These are phyloP conservation scores for Aspergillus quadrilineatus DNA, from an alignment of 2,329 filamentous ascomycete genomes.

Conservation along the genomic window DNA sequence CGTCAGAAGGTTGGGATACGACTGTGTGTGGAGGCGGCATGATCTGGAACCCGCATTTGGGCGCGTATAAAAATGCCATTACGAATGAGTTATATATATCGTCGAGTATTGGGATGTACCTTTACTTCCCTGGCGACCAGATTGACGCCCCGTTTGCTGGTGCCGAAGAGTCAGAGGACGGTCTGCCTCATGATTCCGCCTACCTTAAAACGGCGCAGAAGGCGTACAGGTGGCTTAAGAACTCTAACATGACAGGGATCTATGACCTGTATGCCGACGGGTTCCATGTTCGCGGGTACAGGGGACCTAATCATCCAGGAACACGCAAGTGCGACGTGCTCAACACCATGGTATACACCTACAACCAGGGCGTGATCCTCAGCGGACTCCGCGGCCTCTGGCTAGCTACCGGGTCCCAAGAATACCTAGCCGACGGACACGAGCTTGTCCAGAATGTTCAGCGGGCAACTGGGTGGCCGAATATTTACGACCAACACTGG, in stretches of 20 bases:
- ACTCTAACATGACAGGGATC: conserved; percentile 75
- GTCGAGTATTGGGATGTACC: conserved; percentile 83
- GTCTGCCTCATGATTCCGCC: conserved; percentile 55
- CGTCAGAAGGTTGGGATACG: conserved; percentile 76
- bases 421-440: conserved; percentile 77
- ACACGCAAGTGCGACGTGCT: conserved; percentile 75
- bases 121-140: conserved; percentile 78
- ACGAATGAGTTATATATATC: conserved; percentile 90
- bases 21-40: conserved; percentile 82
- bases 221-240: conserved; percentile 76
- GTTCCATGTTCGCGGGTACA: conserved; percentile 74
- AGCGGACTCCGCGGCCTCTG: conserved; percentile 79
- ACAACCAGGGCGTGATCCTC: conserved; percentile 90
- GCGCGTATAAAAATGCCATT: conserved; percentile 93
- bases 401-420: conserved; percentile 69
- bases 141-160: conserved; percentile 67
- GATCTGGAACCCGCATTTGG: conserved; percentile 78
- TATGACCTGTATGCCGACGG: conserved; percentile 80
- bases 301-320: conserved; percentile 56
- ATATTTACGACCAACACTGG: conserved; percentile 55
- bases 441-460: conserved; percentile 72
- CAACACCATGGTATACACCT: conserved; percentile 89
- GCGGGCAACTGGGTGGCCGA: conserved; percentile 71
- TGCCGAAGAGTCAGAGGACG: conserved; percentile 26
- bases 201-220: conserved; percentile 73